These are phyloP conservation scores for Chaetomidium leptoderma DNA, from an alignment of 495 filamentous ascomycete species.

Conservation along the genomic window DNA sequence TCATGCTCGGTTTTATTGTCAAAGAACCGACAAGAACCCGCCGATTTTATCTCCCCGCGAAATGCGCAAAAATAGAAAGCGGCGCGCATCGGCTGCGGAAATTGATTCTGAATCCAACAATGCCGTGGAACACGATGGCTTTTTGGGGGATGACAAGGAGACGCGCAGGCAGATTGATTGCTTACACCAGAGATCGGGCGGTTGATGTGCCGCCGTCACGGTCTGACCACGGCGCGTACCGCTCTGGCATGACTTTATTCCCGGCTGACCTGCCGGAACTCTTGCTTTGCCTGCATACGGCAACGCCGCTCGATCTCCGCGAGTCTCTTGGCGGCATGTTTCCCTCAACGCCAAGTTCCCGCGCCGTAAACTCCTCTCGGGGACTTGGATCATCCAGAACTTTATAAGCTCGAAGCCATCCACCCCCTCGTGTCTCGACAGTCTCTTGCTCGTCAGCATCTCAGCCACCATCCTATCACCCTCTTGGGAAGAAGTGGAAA, in stretches of 20 bases:
- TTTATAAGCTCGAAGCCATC: too few relatives aligned
- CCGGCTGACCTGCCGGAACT: not conserved
- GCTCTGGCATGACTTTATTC: not conserved
- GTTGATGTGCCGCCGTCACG: not conserved
- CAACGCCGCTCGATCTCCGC: not conserved
- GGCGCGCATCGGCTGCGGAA: not conserved
- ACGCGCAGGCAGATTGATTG: not conserved
- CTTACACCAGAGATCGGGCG: not conserved
- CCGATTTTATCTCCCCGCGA: not conserved
- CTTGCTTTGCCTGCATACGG: not conserved
- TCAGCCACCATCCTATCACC: too few relatives aligned
- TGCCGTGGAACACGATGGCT: not conserved
- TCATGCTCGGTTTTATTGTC: not conserved
- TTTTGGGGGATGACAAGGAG: not conserved
- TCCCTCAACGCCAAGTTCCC: too few relatives aligned
- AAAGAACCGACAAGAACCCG: too few relatives aligned
- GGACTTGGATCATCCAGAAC: too few relatives aligned
- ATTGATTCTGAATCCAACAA: not conserved
- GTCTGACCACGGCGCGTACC: not conserved
- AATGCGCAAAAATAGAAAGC: not conserved
- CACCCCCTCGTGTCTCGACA: too few relatives aligned
- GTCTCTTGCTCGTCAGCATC: too few relatives aligned
- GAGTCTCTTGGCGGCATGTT: not conserved
- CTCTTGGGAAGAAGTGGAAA: too few relatives aligned
- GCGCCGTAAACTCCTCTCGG: too few relatives aligned